phyloP scores from a whole-genome alignment of 1,284 basidiomycete species.

The Trichosporon faecale region DNA sequence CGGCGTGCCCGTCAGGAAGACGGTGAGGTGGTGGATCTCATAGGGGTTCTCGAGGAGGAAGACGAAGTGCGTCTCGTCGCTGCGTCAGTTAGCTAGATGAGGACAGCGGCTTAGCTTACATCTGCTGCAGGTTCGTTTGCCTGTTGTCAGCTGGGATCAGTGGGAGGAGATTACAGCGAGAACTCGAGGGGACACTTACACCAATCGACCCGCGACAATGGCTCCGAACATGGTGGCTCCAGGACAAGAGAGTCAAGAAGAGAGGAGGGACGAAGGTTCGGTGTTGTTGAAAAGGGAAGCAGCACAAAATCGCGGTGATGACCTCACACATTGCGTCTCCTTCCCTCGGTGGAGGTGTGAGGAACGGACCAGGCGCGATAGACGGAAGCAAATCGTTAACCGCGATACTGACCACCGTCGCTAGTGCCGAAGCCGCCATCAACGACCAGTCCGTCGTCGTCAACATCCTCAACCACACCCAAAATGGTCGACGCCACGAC shows the following conservation, averaged over 20 bases:
- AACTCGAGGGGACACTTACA: neutral
- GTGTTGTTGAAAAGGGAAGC: neutral
- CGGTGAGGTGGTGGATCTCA: conserved; percentile 82
- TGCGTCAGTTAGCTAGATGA: conserved; percentile 17
- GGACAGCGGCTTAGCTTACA: conserved; percentile 28
- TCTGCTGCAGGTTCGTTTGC: conserved; percentile 52
- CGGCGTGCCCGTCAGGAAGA: conserved; percentile 77
- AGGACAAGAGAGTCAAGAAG: neutral
- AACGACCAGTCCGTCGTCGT: neutral
- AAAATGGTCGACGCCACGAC: conserved; percentile 17
- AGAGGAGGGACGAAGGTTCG: too few species aligned
- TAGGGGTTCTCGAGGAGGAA: conserved; percentile 74
- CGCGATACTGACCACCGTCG: neutral
- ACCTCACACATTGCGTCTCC: neutral
- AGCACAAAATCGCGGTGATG: neutral
- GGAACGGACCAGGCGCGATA: neutral
- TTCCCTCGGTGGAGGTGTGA: neutral
- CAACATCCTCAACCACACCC: neutral
- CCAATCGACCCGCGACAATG: neutral
- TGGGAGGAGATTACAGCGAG: neutral
- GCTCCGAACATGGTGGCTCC: neutral
- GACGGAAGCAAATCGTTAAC: neutral
- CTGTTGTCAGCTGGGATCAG: conserved; percentile 23
- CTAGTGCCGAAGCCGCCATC: neutral
- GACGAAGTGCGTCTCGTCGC: conserved; percentile 74